Conservation (phyloP, 2,329 filamentous ascomycete genomes). For the Lasiodiplodia sp. region DNA sequence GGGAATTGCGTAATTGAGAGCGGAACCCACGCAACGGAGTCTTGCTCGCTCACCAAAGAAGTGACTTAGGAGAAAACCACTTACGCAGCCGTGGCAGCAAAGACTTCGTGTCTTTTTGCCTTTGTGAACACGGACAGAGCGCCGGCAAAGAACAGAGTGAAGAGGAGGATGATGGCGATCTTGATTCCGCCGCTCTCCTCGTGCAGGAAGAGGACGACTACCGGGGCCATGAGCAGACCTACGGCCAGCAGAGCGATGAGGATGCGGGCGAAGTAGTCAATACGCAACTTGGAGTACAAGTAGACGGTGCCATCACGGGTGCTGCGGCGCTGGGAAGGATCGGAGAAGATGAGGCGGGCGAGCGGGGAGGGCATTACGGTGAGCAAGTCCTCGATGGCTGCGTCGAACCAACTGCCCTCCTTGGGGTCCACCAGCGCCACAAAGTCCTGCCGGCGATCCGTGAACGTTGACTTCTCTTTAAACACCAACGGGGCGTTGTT, state of each 20-base stretch:
- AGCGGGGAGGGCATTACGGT: constrained; percentile 1
- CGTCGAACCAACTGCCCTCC: constrained; percentile 32
- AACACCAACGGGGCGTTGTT: constrained; percentile 32
- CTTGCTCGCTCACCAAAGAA: neutral
- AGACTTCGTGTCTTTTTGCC: constrained; percentile 36
- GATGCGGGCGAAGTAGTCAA: constrained; percentile 34
- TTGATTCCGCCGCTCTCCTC: constrained; percentile 32
- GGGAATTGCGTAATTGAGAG: neutral
- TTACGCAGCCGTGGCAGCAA: constrained; percentile 39
- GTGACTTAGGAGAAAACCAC: constrained; percentile 17
- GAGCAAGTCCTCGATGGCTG: constrained; percentile 26
- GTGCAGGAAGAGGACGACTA: constrained; percentile 34
- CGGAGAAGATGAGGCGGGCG: constrained; percentile 30
- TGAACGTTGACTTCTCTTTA: constrained; percentile 23
- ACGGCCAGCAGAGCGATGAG: constrained; percentile 37
- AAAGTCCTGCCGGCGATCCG: constrained; percentile 30
- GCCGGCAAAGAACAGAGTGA: constrained; percentile 34
- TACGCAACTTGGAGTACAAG: constrained; percentile 33
- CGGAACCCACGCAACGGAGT: neutral
- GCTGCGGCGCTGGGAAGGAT: constrained; percentile 32
- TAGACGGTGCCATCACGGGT: constrained; percentile 30
- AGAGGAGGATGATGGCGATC: constrained; percentile 34
- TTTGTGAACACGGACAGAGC: constrained; percentile 34
- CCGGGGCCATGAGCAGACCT: constrained; percentile 35
- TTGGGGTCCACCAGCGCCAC: constrained; percentile 30